Conservation (phyloP, 1,139 yeast species). For the Yamadazyma dendronema region DNA sequence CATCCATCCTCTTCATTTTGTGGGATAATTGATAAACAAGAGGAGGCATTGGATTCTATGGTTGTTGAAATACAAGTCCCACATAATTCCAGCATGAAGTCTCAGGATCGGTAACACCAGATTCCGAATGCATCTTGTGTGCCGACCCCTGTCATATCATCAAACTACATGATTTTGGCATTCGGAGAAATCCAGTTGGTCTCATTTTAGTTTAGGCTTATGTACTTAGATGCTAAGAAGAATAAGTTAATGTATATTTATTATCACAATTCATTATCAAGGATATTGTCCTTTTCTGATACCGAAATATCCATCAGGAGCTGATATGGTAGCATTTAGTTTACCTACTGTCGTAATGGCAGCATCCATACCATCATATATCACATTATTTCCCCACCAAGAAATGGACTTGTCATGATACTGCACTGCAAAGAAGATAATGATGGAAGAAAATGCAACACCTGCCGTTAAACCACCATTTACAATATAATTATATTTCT, state of each 20-base stretch:
- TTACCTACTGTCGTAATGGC: conserved; percentile 17
- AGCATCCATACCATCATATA: conserved; percentile 43
- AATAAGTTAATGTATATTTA: no score
- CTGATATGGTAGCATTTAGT: conserved; percentile 20
- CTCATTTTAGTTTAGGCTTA: no score
- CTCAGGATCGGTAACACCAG: no score
- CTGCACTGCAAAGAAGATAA: conserved; percentile 58
- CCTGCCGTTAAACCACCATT: conserved; percentile 59
- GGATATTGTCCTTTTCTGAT: conserved; percentile 40
- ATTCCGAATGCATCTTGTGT: no score
- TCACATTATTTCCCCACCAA: conserved; percentile 63
- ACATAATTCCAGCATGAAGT: no score
- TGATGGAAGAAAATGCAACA: conserved; percentile 52
- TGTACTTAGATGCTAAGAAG: conserved; percentile 10
- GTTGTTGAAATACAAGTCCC: no score
- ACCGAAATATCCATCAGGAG: conserved; percentile 48
- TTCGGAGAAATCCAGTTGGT: no score
- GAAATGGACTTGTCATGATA: conserved; percentile 34
- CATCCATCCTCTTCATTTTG: no score
- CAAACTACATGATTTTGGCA: no score
- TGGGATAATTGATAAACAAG: no score
- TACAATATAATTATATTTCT: conserved; percentile 59
- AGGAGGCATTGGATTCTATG: no score
- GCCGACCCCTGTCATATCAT: no score
- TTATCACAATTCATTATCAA: neutral